Evolutionary conservation across 495 filamentous ascomycete species (phyloP).

Genomic region (Annulohypoxylon moriforme): DNA sequence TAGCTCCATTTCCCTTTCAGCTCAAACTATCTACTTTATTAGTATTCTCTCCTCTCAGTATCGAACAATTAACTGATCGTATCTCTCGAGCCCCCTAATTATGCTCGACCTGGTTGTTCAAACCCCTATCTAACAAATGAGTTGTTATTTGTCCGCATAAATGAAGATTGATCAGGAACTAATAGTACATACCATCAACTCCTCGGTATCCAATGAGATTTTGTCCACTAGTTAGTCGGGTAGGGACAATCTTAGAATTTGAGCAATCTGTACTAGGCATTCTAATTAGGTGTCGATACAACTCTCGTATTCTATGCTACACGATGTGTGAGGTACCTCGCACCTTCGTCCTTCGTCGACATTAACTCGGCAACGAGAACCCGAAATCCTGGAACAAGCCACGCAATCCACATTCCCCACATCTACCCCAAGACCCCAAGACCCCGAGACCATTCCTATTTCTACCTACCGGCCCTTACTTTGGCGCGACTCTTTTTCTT

Average conservation of each 20-base stretch:
- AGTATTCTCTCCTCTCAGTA: no score
- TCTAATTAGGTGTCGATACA: no score
- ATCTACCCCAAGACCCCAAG: not conserved
- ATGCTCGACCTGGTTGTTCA: no score
- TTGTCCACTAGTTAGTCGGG: not conserved
- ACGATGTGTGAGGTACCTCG: not conserved
- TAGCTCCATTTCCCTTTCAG: not conserved
- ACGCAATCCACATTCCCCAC: slow-evolving; percentile 1
- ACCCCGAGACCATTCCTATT: slow-evolving; percentile 39
- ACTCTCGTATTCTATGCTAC: not conserved
- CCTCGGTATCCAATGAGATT: no score
- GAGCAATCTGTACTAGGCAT: no score
- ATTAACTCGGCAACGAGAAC: not conserved
- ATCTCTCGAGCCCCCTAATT: no score
- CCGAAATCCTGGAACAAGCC: not conserved
- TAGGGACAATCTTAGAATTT: not conserved
- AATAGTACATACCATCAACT: no score
- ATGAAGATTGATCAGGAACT: no score
- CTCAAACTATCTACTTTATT: no score
- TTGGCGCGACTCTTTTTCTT: slow-evolving; percentile 29
- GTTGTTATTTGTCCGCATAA: not conserved
- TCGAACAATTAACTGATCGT: no score
- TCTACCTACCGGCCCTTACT: slow-evolving; percentile 19
- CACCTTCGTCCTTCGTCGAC: not conserved
- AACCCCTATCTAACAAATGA: no score